Base-by-base conservation (phyloP, 2,329 filamentous ascomycete genomes). In the Penicillium freii region DNA sequence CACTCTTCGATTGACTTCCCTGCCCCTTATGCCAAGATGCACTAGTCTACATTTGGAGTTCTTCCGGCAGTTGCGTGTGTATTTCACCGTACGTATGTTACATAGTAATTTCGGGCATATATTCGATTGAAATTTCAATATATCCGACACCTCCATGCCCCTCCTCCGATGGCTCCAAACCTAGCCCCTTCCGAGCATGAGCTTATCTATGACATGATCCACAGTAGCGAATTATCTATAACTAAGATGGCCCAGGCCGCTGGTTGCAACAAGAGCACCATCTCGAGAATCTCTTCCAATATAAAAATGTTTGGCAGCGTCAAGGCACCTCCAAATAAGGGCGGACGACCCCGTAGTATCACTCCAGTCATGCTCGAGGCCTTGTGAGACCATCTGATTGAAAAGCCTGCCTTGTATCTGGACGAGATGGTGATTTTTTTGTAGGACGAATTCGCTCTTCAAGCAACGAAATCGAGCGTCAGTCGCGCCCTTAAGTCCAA, bases 391-490 rank as follows among this genome's bases (percentile, higher is more conserved):
- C 34, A 50, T 40, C 23, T 39, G 15, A 9, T 39, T 31, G 25
- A 31, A 31, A 50, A 50, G 36, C 47, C 36, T 21, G 11, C 23
- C 21, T 15, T 50, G n/a, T 45, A 55, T 21, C 31, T 55, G 21
- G 21, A 50, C 19, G 38, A 55, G 38, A 55, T 55, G 21, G 52
- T 21, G 4, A 4, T 55, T 10, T 55, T 55, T 43, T 13, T 38
- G 5, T 42, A 39, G 40, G 29, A 55, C 34, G 36, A 55, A 49
- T 49, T 54, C 25, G 29, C 25, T 36, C 15, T 44, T 38, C 27
- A 42, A 36, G 15, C 47, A 44, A 33, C 23, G 33, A 43, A 54
- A 33, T 54, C 44, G 4, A 54, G 25, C 19, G 10, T 54, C 13
- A 54, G 36, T 40, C 27, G 46, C 39, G 25, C 51, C n/a, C 44